These are phyloP conservation scores for Aspergillus fumigatus DNA, from an alignment of 2,329 filamentous ascomycete species.

Conservation along the genomic window DNA sequence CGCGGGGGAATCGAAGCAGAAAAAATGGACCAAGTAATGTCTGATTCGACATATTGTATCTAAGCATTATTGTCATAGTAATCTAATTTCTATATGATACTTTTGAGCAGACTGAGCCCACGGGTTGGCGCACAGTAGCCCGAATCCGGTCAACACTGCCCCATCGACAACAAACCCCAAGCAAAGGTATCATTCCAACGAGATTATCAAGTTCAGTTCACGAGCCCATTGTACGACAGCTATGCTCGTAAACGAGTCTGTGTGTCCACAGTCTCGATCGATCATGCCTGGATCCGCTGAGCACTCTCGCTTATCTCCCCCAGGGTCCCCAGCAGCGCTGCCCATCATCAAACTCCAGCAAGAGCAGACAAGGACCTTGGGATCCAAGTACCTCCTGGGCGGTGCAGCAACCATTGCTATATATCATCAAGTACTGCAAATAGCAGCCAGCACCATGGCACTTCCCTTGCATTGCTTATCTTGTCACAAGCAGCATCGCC, in stretches of 20 bases:
- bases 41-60: not conserved
- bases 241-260: not conserved
- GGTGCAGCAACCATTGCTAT: not conserved
- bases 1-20: constrained; percentile 23
- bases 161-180: too few species aligned
- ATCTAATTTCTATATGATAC: constrained; percentile 8
- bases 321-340: constrained; percentile 25
- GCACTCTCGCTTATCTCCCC: not conserved
- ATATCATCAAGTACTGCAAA: not conserved
- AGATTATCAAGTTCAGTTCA: too few species aligned
- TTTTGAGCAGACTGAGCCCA: not conserved
- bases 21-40: constrained; percentile 35
- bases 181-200: too few species aligned
- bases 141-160: not conserved
- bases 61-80: constrained; percentile 2
- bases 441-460: not conserved
- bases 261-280: not conserved
- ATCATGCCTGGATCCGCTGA: not conserved
- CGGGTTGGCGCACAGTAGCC: not conserved
- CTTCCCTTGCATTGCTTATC: not conserved
- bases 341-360: constrained; percentile 4
- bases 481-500: not conserved
- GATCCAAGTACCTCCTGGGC: constrained; percentile 33
- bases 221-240: not conserved
- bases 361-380: constrained; percentile 27